A percentile compares a stretch with the other conserved stretches of the same genome.
These are phyloP conservation scores for Arthroderma uncinatum DNA, from an alignment of 2,329 filamentous ascomycete species.

Conservation along the genomic window DNA sequence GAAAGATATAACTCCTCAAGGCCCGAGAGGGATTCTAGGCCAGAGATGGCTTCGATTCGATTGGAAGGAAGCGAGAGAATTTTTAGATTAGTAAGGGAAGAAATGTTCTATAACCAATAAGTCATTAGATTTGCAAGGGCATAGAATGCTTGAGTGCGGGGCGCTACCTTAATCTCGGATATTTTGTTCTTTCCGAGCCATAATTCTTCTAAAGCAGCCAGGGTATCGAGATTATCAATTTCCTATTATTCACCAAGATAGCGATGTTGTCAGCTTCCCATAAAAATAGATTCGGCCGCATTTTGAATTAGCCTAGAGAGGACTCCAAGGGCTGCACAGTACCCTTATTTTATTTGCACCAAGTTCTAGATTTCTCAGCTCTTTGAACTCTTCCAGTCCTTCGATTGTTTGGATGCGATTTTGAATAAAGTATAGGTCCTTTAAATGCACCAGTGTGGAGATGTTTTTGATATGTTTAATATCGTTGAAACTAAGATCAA, in stretches of 20 bases:
- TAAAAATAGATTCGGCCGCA: background rate
- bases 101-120: constrained; percentile 43
- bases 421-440: constrained; percentile 82
- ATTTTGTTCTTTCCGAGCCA: constrained; percentile 98
- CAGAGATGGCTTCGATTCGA: constrained; percentile 66
- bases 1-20: constrained; percentile 93
- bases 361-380: constrained; percentile 74
- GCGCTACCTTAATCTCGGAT: constrained; percentile 56
- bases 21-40: constrained; percentile 59
- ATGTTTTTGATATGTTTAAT: constrained; percentile 96
- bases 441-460: constrained; percentile 62
- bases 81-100: constrained; percentile 63
- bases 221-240: constrained; percentile 69
- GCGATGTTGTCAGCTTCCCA: background rate
- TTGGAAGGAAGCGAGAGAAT: constrained; percentile 95
- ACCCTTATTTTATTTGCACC: constrained; percentile 79
- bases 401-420: constrained; percentile 90
- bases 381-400: constrained; percentile 60
- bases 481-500: constrained; percentile 97
- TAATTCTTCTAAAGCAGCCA: constrained; percentile 70
- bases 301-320: background rate
- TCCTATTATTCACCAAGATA: constrained; percentile 36
- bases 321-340: constrained; percentile 16
- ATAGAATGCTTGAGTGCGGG: background rate
- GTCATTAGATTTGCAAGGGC: background rate